A percentile compares a stretch with the other conserved stretches of the same genome.
phyloP scores from a whole-genome alignment of 306 rosid species.

The Rosa chinensis region DNA sequence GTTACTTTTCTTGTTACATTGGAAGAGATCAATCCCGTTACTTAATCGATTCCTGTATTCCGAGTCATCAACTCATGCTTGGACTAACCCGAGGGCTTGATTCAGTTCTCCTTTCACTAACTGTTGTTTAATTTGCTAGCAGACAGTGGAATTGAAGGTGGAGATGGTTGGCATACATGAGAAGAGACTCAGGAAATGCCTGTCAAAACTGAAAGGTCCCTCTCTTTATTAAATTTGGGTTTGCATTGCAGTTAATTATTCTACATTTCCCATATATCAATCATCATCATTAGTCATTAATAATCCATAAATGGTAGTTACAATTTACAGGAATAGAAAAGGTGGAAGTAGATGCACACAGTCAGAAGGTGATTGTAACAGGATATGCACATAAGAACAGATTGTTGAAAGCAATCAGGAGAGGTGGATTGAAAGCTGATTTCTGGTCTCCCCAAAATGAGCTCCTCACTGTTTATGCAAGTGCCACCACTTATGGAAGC shows the following conservation, averaged over 20 bases:
- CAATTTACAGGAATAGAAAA: conserved; percentile 67
- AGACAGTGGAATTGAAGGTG: conserved; percentile 87
- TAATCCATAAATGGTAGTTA: neutral
- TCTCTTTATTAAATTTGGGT: no score
- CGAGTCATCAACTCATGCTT: no score
- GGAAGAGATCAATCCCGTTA: no score
- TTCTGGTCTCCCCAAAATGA: conserved; percentile 89
- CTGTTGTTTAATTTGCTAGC: conserved; percentile 15
- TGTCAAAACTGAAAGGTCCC: conserved; percentile 72
- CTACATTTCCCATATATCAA: no score
- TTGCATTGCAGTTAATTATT: no score
- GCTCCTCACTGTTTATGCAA: conserved; percentile 67
- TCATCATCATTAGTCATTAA: no score
- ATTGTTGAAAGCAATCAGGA: conserved; percentile 76
- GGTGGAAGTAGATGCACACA: conserved; percentile 76
- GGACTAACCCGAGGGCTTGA: no score
- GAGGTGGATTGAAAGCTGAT: conserved; percentile 88
- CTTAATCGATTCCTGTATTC: no score
- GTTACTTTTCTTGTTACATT: no score
- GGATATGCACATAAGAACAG: conserved; percentile 81
- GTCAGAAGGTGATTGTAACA: conserved; percentile 71
- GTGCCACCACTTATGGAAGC: conserved; percentile 31
- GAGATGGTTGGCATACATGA: conserved; percentile 93
- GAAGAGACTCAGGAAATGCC: conserved; percentile 78
- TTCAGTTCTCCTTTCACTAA: no score